phyloP scores from a whole-genome alignment of 2,329 filamentous ascomycete species.

The Onygena corvina region DNA sequence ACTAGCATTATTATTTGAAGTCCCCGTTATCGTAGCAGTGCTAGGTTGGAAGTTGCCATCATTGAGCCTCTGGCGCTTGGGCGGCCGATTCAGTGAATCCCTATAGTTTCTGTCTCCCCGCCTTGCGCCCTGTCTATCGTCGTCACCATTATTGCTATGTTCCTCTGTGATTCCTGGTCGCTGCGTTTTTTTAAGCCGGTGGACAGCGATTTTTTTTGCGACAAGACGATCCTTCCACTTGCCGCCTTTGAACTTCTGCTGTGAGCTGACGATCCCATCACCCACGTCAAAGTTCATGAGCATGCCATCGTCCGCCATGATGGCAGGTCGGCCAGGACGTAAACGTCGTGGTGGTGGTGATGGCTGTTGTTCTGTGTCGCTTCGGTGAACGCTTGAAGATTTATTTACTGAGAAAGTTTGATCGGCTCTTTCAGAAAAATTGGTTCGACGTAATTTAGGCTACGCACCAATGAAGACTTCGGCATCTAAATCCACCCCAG shows the following conservation, averaged over 20 bases:
- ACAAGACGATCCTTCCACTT: conserved; percentile 79
- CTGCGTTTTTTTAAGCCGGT: conserved; percentile 36
- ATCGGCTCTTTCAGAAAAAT: too few species aligned
- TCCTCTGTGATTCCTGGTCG: conserved; percentile 6
- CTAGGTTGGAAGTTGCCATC: conserved; percentile 28
- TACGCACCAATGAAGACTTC: too few species aligned
- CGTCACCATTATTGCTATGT: too few species aligned
- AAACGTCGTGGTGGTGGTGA: not conserved
- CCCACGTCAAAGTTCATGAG: conserved; percentile 80
- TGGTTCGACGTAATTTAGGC: too few species aligned
- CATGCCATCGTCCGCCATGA: conserved; percentile 91
- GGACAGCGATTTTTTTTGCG: conserved; percentile 56
- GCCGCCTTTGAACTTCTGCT: conserved; percentile 67
- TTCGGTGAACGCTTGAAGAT: not conserved
- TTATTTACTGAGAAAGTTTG: too few species aligned
- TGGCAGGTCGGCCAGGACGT: conserved; percentile 6
- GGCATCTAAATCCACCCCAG: too few species aligned
- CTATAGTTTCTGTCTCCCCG: conserved; percentile 24
- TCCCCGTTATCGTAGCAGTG: conserved; percentile 11
- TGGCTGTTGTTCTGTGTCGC: not conserved
- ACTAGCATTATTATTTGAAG: not conserved
- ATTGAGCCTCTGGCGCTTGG: conserved; percentile 33
- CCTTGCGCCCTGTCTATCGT: conserved; percentile 16
- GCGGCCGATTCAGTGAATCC: conserved; percentile 19
- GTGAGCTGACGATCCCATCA: conserved; percentile 51